phyloP scores from a whole-genome alignment of 805 yeast species.

The Lipomyces anomalus region DNA sequence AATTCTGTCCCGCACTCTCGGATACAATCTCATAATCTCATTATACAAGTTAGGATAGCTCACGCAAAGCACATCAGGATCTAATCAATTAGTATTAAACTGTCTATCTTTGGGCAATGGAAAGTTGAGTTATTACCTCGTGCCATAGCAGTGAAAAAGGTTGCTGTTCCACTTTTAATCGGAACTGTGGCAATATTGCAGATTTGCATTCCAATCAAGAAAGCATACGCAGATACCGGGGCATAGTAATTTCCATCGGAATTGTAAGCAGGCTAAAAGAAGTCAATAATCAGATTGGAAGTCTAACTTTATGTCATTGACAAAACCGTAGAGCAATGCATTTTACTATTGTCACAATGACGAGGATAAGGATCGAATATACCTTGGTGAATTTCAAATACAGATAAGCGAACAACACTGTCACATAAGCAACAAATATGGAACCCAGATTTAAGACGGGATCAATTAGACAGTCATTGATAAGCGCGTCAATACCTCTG shows the following conservation, averaged over 20 bases:
- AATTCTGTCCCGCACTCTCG: constrained; percentile 57
- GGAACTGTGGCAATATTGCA: constrained; percentile 67
- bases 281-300: not conserved
- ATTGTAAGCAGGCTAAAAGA: constrained; percentile 51
- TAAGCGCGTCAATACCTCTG: constrained; percentile 78
- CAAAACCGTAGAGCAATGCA: no score
- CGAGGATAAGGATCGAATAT: no score
- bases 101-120: not conserved
- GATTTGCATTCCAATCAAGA: constrained; percentile 70
- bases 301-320: no score
- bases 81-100: constrained; percentile 27
- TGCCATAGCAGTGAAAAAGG: constrained; percentile 78
- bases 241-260: constrained; percentile 56
- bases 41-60: constrained; percentile 66
- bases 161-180: constrained; percentile 73
- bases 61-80: constrained; percentile 74
- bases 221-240: constrained; percentile 66
- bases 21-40: constrained; percentile 58
- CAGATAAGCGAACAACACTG: constrained; percentile 56
- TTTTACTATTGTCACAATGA: no score
- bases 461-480: constrained; percentile 76
- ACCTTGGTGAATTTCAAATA: constrained; percentile 56
- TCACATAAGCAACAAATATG: constrained; percentile 61
- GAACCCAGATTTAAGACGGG: constrained; percentile 76
- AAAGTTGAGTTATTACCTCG: no score